Conservation (phyloP, 139 green algal species). For the Haematococcus lacustris region DNA sequence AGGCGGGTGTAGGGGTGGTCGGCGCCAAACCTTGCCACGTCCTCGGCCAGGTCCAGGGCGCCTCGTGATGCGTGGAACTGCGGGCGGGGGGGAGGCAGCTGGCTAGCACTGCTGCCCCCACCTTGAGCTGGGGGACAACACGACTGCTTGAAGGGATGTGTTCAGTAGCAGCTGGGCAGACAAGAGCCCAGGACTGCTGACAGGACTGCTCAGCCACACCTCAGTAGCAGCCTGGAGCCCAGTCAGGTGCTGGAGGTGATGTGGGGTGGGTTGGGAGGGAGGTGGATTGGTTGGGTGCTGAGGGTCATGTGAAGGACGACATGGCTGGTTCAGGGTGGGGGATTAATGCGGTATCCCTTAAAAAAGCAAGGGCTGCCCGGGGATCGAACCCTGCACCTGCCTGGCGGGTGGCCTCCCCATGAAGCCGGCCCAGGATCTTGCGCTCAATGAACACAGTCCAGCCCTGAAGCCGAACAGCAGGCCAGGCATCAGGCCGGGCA, state of each 20-base stretch:
- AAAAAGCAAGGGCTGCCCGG: background rate
- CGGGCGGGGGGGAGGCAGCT: background rate
- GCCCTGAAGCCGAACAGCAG: too few relatives aligned
- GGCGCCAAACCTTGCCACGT: slow-evolving; percentile 28
- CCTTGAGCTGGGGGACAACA: background rate
- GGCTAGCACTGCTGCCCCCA: too few relatives aligned
- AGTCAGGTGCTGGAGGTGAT: background rate
- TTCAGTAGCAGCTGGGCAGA: background rate
- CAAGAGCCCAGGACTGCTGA: background rate
- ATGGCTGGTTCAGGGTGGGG: too few relatives aligned
- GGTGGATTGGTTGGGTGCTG: too few relatives aligned
- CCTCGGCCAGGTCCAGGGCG: slow-evolving; percentile 16
- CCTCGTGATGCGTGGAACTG: slow-evolving; percentile 50
- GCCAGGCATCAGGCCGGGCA: too few relatives aligned
- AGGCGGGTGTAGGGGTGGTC: slow-evolving; percentile 45
- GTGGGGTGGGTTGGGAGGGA: background rate
- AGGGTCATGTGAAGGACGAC: too few relatives aligned
- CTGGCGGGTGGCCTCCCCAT: slow-evolving; percentile 23
- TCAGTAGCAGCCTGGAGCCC: background rate
- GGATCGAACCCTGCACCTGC: background rate
- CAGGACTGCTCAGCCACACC: background rate
- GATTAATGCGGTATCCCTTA: too few relatives aligned
- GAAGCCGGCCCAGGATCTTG: slow-evolving; percentile 71
- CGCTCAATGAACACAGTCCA: slow-evolving; percentile 79
- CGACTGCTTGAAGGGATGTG: background rate